These are phyloP conservation scores for Asterochloris sp. DNA, from an alignment of 139 green algal species.

Conservation along the genomic window DNA sequence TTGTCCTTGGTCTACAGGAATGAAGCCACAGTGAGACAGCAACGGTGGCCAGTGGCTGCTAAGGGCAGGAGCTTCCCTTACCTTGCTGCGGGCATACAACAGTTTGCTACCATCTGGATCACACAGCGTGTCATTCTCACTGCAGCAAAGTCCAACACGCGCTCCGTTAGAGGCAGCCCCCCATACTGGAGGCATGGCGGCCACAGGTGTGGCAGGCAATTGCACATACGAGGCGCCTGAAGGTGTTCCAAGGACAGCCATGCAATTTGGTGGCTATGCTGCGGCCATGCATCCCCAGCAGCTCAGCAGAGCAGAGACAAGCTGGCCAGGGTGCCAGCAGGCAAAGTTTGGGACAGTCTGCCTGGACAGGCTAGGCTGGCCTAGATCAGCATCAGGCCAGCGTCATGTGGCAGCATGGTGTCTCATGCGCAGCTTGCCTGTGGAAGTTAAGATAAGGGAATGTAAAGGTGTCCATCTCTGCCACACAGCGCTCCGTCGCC, in stretches of 20 bases:
- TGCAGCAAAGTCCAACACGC: conserved; percentile 29
- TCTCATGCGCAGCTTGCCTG: not conserved
- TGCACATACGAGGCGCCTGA: too few species aligned
- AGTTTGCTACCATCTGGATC: conserved; percentile 55
- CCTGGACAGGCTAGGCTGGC: too few species aligned
- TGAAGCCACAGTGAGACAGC: not conserved
- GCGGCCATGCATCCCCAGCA: too few species aligned
- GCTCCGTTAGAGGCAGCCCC: conserved; percentile 29
- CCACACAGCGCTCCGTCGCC: conserved; percentile 28
- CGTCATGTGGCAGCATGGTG: too few species aligned
- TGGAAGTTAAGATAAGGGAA: conserved; percentile 61
- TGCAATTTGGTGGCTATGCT: too few species aligned
- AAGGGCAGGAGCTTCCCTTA: not conserved
- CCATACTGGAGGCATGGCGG: conserved; percentile 20
- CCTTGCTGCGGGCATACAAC: conserved; percentile 31
- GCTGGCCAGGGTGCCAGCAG: too few species aligned
- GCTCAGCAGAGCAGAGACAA: too few species aligned
- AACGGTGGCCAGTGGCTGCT: too few species aligned
- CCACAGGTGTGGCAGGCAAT: too few species aligned
- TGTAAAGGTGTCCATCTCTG: conserved; percentile 31
- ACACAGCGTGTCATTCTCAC: conserved; percentile 58
- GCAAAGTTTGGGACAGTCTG: too few species aligned
- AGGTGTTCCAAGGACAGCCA: too few species aligned
- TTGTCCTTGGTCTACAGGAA: conserved; percentile 52
- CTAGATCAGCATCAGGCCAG: too few species aligned